phyloP scores from a whole-genome alignment of 805 yeast genomes.

The Vanderwaltozyma verrucispora region DNA sequence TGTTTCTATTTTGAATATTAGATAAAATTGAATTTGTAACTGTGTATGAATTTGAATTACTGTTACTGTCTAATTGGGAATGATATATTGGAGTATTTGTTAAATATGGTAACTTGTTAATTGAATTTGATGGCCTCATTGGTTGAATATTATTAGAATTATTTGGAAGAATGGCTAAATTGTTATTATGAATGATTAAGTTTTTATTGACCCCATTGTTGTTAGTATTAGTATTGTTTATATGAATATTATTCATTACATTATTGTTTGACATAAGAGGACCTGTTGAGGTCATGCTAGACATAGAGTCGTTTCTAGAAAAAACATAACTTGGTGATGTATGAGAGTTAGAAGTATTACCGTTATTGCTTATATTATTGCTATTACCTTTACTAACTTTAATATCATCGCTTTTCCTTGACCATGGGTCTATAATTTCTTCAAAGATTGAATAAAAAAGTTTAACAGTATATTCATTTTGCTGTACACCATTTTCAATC shows the following conservation, averaged over 20 bases:
- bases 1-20: slow-evolving; percentile 1
- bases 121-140: neutral
- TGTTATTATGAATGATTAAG: no score
- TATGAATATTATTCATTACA: no score
- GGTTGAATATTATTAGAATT: no score
- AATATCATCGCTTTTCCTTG: slow-evolving; percentile 1
- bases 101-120: neutral
- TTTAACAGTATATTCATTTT: slow-evolving; percentile 17
- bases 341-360: neutral
- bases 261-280: no score
- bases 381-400: slow-evolving; percentile 2
- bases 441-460: slow-evolving; percentile 21
- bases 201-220: no score
- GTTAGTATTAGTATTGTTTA: no score
- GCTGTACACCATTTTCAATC: slow-evolving; percentile 28
- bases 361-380: no score
- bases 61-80: no score
- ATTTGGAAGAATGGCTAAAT: no score
- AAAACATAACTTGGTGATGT: neutral
- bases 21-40: neutral
- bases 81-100: neutral
- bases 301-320: neutral
- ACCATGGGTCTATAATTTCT: slow-evolving; percentile 14
- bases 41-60: neutral
- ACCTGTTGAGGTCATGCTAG: neutral